These are phyloP conservation scores for Arxiozyma heterogenica DNA, from an alignment of 1,139 yeast genomes.

Conservation along the genomic window DNA sequence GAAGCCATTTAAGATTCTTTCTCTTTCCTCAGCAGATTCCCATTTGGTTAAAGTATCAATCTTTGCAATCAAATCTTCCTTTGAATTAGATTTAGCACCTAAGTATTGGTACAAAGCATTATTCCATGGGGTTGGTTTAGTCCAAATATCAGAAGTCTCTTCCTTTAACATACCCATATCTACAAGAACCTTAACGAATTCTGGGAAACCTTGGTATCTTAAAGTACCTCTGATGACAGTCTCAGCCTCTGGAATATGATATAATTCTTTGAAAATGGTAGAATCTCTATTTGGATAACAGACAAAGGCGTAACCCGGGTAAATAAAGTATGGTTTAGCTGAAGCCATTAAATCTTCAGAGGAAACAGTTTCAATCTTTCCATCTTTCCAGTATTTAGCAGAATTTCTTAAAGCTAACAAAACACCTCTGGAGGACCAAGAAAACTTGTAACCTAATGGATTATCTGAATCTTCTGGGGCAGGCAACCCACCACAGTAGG, in stretches of 20 bases:
- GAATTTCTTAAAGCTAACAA: constrained; percentile 88
- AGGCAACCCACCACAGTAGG: constrained; percentile 98
- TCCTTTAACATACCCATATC: constrained; percentile 90
- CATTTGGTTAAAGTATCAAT: constrained; percentile 73
- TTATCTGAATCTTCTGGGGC: constrained; percentile 96
- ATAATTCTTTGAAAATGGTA: constrained; percentile 83
- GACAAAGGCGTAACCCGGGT: constrained; percentile 91
- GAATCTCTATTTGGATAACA: constrained; percentile 98
- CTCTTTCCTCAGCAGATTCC: constrained; percentile 73
- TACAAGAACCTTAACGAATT: constrained; percentile 88
- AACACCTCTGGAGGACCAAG: constrained; percentile 99
- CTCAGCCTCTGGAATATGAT: constrained; percentile 93
- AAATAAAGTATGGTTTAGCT: constrained; percentile 90
- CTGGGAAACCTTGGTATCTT: constrained; percentile 98
- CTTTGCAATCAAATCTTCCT: constrained; percentile 64
- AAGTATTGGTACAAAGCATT: constrained; percentile 71
- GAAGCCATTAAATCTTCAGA: constrained; percentile 92
- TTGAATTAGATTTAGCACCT: constrained; percentile 61
- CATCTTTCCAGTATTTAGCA: constrained; percentile 83
- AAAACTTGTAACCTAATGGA: constrained; percentile 96
- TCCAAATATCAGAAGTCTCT: constrained; percentile 51
- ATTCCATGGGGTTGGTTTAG: constrained; percentile 67
- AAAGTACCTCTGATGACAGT: constrained; percentile 95
- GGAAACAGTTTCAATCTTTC: constrained; percentile 65
- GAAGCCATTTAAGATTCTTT: constrained; percentile 79